Conservation (phyloP, 495 filamentous ascomycete species). For the Aspergillus coremiiformis region DNA sequence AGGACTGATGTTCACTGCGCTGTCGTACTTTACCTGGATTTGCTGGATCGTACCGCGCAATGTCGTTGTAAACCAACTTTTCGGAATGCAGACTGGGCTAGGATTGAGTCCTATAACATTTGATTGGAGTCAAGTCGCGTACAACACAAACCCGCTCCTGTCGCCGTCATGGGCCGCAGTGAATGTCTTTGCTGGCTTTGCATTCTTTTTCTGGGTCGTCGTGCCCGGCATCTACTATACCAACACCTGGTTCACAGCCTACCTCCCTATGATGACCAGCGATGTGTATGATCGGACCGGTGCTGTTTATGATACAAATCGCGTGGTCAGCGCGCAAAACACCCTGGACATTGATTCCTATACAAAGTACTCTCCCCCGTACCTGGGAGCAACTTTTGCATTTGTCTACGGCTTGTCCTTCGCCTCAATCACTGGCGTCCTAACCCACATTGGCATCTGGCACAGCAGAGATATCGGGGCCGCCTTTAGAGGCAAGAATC, state of each 20-base stretch:
- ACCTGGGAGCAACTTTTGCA: slow-evolving; percentile 73
- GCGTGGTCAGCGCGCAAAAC: slow-evolving; percentile 63
- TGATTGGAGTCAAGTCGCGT: slow-evolving; percentile 55
- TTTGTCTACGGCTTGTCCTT: slow-evolving; percentile 79
- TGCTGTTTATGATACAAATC: slow-evolving; percentile 67
- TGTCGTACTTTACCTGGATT: slow-evolving; percentile 79
- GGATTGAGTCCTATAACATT: slow-evolving; percentile 80
- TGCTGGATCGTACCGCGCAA: slow-evolving; percentile 83
- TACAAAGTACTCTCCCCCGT: slow-evolving; percentile 72
- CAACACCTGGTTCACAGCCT: slow-evolving; percentile 33
- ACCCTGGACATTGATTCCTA: slow-evolving; percentile 66
- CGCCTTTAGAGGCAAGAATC: slow-evolving; percentile 38
- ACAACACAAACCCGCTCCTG: slow-evolving; percentile 32
- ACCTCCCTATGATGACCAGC: slow-evolving; percentile 32
- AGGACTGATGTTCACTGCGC: slow-evolving; percentile 69
- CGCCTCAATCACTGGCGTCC: slow-evolving; percentile 62
- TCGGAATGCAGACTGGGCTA: slow-evolving; percentile 72
- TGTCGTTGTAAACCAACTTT: slow-evolving; percentile 66
- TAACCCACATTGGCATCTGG: slow-evolving; percentile 55
- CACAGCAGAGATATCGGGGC: slow-evolving; percentile 52
- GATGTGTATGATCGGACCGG: slow-evolving; percentile 77
- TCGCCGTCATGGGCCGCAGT: slow-evolving; percentile 41
- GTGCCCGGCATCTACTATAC: slow-evolving; percentile 32
- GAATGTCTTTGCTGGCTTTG: slow-evolving; percentile 46
- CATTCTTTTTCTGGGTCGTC: slow-evolving; percentile 28